Evolutionary conservation across 805 yeast species (phyloP).

Genomic region (Huiozyma naganishii): DNA sequence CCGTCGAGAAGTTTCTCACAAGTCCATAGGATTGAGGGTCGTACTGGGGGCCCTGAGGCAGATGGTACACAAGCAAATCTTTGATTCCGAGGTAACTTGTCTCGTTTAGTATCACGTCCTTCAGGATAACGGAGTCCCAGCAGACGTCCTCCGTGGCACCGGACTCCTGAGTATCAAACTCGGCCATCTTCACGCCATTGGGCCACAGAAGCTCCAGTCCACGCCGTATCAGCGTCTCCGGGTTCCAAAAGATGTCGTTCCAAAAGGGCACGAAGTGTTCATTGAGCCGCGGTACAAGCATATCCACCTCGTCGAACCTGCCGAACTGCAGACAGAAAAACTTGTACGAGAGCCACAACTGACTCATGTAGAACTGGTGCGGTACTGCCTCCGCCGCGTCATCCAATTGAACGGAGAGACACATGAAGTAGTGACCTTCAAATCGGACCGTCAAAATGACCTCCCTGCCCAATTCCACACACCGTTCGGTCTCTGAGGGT

Average conservation of each 20-base stretch:
- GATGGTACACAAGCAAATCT: conserved; percentile 24
- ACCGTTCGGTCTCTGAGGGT: conserved; percentile 8
- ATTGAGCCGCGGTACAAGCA: conserved; percentile 17
- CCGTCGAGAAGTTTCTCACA: conserved; percentile 18
- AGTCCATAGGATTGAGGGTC: conserved; percentile 15
- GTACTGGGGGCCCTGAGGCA: conserved; percentile 9
- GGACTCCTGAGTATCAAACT: conserved; percentile 5
- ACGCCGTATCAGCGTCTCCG: conserved; percentile 13
- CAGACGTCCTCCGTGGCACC: conserved; percentile 1
- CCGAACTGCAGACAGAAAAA: conserved; percentile 20
- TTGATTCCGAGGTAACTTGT: conserved; percentile 22
- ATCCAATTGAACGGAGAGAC: conserved; percentile 11
- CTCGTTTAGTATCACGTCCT: conserved; percentile 18
- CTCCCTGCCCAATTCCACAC: conserved; percentile 25
- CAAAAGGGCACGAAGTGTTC: conserved; percentile 25
- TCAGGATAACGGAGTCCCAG: conserved; percentile 23
- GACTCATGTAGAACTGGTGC: conserved; percentile 14
- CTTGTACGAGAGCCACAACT: conserved; percentile 21
- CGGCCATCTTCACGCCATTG: conserved; percentile 16
- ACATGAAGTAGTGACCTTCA: conserved; percentile 22
- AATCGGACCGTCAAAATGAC: conserved; percentile 19
- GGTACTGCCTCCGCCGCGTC: conserved; percentile 17
- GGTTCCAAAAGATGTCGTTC: conserved; percentile 20
- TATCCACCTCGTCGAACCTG: conserved; percentile 15
- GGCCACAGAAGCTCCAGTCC: conserved; percentile 19